Evolutionary conservation across 1,284 basidiomycete species (phyloP), one percentile per base, ranked within the genome.

Genomic region (Thelephora terrestris): DNA sequence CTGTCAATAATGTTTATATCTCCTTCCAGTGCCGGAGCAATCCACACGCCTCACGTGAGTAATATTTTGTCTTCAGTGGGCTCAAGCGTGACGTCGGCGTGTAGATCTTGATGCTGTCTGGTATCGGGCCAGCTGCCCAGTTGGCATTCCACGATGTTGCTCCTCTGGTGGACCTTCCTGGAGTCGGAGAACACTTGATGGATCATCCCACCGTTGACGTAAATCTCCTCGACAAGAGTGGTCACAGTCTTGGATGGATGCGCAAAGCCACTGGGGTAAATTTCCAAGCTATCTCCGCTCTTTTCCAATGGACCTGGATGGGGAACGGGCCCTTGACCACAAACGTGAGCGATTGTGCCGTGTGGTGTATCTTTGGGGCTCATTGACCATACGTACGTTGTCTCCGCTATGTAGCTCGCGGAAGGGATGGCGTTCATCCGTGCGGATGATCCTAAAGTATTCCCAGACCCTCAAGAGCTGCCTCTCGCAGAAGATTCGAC

Each of bases 391-490:
- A 53, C 12, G 38, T 39, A 37, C 48, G 12, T 6, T 29, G 46
- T 9, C 29, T n/a, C 29, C 14, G 9, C 29, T 6, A 32, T 47
- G 10, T 50, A 84, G 81, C 54, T 75, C 14, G 78, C 71, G 3
- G 81, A 83, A 60, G 67, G 72, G 3, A 78, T 67, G 21, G 73
- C 75, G 0, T 84, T 84, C 55, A 59, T 77, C 29, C 73, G 79
- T 34, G 69, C 75, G 10, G 71, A 76, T 49, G 76, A 84, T 50
- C 69, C 70, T 1, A 57, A 49, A 7, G 56, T 81, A 34, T 83
- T 81, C 56, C 72, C 63, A 5, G 58, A 62, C 3, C 55, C 57
- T 0, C 60, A 74, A 47, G 74, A 66, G 52, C 42, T 53, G 4
- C 24, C 21, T 10, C 29, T 52, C 7, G 58, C 75, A 5, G 63